These are phyloP conservation scores for Phylloboletellus chloephorus DNA, from an alignment of 1,284 basidiomycete species.

Conservation along the genomic window DNA sequence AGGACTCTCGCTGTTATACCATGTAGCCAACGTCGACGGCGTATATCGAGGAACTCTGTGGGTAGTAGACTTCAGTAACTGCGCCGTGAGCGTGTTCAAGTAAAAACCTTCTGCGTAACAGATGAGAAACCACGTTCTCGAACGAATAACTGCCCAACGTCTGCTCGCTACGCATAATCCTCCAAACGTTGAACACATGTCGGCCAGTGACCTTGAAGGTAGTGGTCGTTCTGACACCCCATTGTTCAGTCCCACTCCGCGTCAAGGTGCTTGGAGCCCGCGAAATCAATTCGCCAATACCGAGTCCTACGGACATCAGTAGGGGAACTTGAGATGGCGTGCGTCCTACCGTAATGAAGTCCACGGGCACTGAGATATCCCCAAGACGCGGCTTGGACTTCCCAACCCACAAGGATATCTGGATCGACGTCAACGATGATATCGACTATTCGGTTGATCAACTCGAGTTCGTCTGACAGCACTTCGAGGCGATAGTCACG, in stretches of 20 bases:
- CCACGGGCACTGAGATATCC: constrained; percentile 81
- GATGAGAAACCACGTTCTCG: constrained; percentile 84
- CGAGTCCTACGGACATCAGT: constrained; percentile 48
- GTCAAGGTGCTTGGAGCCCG: constrained; percentile 50
- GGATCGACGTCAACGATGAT: constrained; percentile 78
- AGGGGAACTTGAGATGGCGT: not conserved
- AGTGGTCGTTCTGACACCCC: constrained; percentile 73
- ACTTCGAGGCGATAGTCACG: constrained; percentile 47
- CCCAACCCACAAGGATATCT: constrained; percentile 90
- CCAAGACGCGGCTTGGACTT: constrained; percentile 86
- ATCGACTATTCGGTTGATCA: constrained; percentile 79
- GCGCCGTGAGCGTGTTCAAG: not conserved
- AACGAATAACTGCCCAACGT: constrained; percentile 80
- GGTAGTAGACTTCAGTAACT: constrained; percentile 1
- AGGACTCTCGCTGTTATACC: constrained; percentile 63
- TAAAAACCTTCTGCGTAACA: constrained; percentile 64
- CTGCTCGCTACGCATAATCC: constrained; percentile 85
- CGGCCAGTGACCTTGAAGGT: constrained; percentile 84
- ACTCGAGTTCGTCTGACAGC: constrained; percentile 72
- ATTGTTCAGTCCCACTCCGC: constrained; percentile 53
- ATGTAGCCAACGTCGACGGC: constrained; percentile 59
- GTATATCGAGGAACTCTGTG: constrained; percentile 75
- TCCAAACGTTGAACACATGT: constrained; percentile 91
- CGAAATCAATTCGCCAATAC: constrained; percentile 63
- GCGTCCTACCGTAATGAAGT: constrained; percentile 48